Conservation (phyloP, 163 green algal species). For the Scenedesmus sp. region DNA sequence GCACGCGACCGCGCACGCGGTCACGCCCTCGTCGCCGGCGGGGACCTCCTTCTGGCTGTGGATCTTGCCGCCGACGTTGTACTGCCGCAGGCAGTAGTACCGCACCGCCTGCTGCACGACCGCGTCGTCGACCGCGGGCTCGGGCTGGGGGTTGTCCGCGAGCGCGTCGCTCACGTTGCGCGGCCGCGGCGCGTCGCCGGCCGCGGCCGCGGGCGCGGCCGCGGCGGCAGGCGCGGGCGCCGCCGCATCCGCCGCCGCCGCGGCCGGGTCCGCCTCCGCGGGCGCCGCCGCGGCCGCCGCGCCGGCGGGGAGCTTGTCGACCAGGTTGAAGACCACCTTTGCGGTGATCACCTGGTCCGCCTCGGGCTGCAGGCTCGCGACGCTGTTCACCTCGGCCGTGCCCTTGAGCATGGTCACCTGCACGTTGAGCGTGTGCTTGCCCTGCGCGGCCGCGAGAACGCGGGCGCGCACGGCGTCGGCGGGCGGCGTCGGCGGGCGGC, state of each 20-base stretch:
- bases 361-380: constrained; percentile 12
- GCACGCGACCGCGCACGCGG: constrained; percentile 18
- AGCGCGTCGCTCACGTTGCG: background rate
- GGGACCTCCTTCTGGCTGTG: constrained; percentile 10
- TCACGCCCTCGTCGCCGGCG: constrained; percentile 25
- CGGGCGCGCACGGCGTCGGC: background rate
- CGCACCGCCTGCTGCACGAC: constrained; percentile 10
- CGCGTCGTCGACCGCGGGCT: background rate
- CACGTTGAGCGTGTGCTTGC: constrained; percentile 31
- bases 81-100: constrained; percentile 47
- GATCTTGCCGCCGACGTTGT: constrained; percentile 33
- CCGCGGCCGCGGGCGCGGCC: background rate
- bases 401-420: constrained; percentile 32
- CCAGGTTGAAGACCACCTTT: constrained; percentile 23
- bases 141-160: background rate
- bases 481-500: no score
- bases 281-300: background rate
- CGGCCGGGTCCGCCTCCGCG: background rate
- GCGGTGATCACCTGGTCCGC: constrained; percentile 13
- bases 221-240: background rate
- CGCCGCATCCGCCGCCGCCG: background rate
- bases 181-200: no score
- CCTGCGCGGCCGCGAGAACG: constrained; percentile 31
- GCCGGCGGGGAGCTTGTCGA: background rate
- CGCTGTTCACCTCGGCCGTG: constrained; percentile 23